Evolutionary conservation across 2,329 filamentous ascomycete species (phyloP).

Genomic region (Thielaviopsis cerberus): DNA sequence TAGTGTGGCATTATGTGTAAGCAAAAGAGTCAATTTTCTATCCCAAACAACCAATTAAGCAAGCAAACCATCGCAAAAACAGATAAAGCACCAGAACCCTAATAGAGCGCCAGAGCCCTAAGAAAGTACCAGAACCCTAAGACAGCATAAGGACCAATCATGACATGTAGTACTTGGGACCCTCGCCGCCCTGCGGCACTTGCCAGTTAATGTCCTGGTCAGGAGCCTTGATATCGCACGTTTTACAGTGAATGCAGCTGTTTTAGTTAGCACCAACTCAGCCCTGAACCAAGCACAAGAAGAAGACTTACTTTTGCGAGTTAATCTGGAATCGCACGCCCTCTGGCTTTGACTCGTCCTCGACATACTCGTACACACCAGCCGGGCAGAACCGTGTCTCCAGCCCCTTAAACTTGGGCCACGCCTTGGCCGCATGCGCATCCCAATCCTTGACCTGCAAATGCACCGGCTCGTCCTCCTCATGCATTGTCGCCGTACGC

Average conservation of each 20-base stretch:
- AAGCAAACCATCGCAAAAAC: too few relatives aligned
- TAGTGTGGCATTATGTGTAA: too few relatives aligned
- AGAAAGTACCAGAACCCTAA: not conserved
- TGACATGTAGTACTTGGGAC: constrained; percentile 56
- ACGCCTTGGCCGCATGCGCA: constrained; percentile 64
- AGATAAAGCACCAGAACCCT: not conserved
- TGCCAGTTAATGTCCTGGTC: constrained; percentile 95
- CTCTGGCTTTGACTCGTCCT: constrained; percentile 68
- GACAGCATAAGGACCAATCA: constrained; percentile 14
- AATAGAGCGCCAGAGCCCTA: not conserved
- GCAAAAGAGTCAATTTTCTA: too few relatives aligned
- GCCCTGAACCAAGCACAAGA: not conserved
- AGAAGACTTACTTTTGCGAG: constrained; percentile 65
- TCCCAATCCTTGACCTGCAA: constrained; percentile 93
- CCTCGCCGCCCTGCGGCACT: constrained; percentile 78
- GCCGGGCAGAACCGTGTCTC: constrained; percentile 96
- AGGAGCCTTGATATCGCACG: constrained; percentile 95
- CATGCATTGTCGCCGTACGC: constrained; percentile 91
- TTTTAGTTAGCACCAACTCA: constrained; percentile 8
- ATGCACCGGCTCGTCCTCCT: constrained; percentile 95
- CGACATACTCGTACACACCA: constrained; percentile 93
- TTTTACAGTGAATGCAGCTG: constrained; percentile 98
- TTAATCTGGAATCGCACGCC: constrained; percentile 97
- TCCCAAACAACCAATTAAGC: too few relatives aligned
- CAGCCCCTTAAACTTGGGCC: constrained; percentile 72